phyloP scores from a whole-genome alignment of 768 basidiomycete species.

The Collybia mongolica region DNA sequence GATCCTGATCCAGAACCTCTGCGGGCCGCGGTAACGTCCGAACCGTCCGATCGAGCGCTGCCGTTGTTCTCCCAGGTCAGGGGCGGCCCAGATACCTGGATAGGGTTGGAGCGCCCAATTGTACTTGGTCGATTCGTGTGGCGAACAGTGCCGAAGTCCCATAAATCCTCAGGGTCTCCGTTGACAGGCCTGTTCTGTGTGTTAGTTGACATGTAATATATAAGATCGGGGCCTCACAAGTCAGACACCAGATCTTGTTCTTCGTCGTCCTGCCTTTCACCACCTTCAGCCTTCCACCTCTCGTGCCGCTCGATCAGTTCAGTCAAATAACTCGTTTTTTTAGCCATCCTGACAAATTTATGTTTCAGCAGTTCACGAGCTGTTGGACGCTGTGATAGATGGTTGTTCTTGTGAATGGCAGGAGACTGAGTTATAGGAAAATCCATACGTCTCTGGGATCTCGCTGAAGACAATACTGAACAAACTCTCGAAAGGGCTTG shows the following conservation, averaged over 20 bases:
- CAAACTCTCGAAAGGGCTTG: conserved; percentile 92
- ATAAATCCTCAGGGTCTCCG: conserved; percentile 78
- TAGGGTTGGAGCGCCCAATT: conserved; percentile 64
- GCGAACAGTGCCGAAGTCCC: conserved; percentile 98
- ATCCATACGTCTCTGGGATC: conserved; percentile 84
- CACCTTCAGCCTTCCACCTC: conserved; percentile 89
- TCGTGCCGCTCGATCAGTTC: conserved; percentile 95
- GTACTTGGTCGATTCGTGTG: conserved; percentile 62
- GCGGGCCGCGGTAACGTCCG: conserved; percentile 24
- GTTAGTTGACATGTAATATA: background rate
- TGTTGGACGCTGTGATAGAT: conserved; percentile 67
- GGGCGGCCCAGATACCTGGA: conserved; percentile 63
- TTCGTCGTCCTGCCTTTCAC: conserved; percentile 71
- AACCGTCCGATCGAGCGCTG: conserved; percentile 42
- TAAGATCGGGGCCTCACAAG: conserved; percentile 42
- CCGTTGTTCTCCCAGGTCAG: conserved; percentile 82
- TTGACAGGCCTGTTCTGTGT: conserved; percentile 40
- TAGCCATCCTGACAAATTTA: conserved; percentile 93
- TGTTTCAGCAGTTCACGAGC: conserved; percentile 96
- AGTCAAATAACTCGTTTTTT: conserved; percentile 91
- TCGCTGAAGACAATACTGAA: conserved; percentile 87
- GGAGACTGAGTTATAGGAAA: background rate
- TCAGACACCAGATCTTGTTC: conserved; percentile 62
- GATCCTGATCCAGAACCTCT: conserved; percentile 25
- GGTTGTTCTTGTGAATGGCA: conserved; percentile 11